Base-by-base conservation (phyloP, 2,329 filamentous ascomycete genomes). In the Diaporthe sp. region DNA sequence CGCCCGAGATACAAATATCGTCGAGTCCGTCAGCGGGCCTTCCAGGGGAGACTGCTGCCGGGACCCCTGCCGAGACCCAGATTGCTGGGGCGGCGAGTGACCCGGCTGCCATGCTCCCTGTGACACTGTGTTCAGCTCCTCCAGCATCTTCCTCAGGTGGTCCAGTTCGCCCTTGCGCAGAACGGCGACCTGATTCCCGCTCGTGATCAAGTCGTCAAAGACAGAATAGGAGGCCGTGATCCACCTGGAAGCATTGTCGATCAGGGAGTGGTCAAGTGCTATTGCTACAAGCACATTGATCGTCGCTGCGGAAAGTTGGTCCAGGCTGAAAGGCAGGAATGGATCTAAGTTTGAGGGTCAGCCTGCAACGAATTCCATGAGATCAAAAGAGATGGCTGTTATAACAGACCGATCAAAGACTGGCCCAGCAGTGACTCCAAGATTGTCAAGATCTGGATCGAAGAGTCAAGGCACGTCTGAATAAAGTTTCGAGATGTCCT, bases 401-500 rank as follows among this genome's bases (percentile, higher is more conserved):
- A 74, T 53, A 76, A 72, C 1, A 77, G 78, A 34, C 73, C 73
- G 73, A 78, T 79, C 44, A 71, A 22, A 67, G 75, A 57, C 49
- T 72, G 75, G 46, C 65, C 65, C 3, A 68, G 31, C 76, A 71
- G 15, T 22, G 82, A 83, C 61, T 84, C 82, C 74, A 84, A 82
- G 80, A 83, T 81, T 59, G 82, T 81, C 65, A 83, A 77, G 22
- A 68, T 68, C 65, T 68, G 65, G 31, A 68, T 68, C 22, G 65
- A 68, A 4, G 65, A 68, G 65, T 68, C 65, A 19, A 68, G 65
- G 22, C 65, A 68, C 28, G 44, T 68, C 44, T 68, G 65, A 4
- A 68, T 68, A 42, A 84, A 74, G 59, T 82, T 83, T 70, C 80
- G 80, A 68, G n/a, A 83, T 79, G 15, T 79, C 82, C 74, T 79